phyloP scores from a whole-genome alignment of 2,329 filamentous ascomycete genomes.

The Botrytis sinoallii region DNA sequence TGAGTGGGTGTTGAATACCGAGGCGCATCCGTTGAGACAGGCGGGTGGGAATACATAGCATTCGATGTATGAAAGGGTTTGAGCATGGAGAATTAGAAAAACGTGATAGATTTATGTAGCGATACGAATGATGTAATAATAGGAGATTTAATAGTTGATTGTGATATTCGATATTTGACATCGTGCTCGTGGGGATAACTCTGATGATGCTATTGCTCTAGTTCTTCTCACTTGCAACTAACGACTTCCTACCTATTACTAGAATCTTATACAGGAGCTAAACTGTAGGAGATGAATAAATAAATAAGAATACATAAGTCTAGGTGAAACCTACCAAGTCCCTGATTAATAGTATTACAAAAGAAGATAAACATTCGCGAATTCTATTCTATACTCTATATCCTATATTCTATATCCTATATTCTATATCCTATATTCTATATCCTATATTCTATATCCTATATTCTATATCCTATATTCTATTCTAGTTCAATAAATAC shows the following conservation, averaged over 20 bases:
- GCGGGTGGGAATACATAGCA: background rate
- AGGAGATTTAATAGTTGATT: background rate
- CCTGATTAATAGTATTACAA: too few relatives aligned
- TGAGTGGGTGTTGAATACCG: slow-evolving; percentile 49
- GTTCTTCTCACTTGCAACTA: background rate
- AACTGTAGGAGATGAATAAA: too few relatives aligned
- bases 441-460: too few relatives aligned
- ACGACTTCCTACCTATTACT: too few relatives aligned
- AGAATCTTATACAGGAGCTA: accelerated
- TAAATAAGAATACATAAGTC: too few relatives aligned
- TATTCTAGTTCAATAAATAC: too few relatives aligned
- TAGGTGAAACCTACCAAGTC: too few relatives aligned
- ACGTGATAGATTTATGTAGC: background rate
- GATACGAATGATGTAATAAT: background rate
- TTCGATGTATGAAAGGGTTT: background rate
- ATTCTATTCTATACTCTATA: too few relatives aligned
- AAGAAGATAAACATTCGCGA: too few relatives aligned
- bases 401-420: too few relatives aligned
- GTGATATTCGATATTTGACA: background rate
- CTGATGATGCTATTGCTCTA: background rate
- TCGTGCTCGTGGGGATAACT: background rate
- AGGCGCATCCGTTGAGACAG: slow-evolving; percentile 29
- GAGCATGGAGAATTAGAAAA: background rate
- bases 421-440: too few relatives aligned
- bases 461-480: too few relatives aligned